These are phyloP conservation scores for Prunella vulgaris DNA, from an alignment of 257 asterid genomes.

Conservation along the genomic window DNA sequence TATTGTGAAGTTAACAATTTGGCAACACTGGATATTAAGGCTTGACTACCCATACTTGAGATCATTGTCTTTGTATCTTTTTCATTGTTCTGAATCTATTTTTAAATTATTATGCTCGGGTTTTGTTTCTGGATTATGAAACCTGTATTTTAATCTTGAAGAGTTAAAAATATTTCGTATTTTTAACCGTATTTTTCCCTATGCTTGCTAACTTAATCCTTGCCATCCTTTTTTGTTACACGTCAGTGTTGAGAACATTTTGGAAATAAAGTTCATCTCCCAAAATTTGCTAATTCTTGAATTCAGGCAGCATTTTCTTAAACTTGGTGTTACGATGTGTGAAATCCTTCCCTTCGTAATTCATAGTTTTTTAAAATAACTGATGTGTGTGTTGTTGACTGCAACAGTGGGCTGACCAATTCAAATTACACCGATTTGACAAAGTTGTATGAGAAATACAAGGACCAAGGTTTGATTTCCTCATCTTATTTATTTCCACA, in stretches of 20 bases:
- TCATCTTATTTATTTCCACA: not conserved
- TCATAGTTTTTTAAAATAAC: not conserved
- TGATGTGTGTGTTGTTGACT: not conserved
- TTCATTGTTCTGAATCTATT: not conserved
- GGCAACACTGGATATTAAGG: not conserved
- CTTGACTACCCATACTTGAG: not conserved
- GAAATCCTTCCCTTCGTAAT: not conserved
- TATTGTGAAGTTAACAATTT: not conserved
- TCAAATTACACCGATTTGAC: constrained; percentile 77
- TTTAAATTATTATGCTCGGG: not conserved
- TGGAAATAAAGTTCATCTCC: not conserved
- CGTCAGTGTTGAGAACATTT: not conserved
- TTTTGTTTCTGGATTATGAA: not conserved
- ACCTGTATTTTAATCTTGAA: not conserved
- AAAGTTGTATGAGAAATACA: constrained; percentile 60
- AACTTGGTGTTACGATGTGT: not conserved
- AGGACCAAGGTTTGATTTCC: constrained; percentile 62
- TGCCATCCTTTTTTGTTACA: not conserved
- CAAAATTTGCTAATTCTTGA: not conserved
- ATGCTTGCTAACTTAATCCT: not conserved
- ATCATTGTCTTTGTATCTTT: not conserved
- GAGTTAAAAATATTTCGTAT: not conserved
- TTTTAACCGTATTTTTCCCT: not conserved
- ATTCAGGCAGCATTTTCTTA: not conserved
- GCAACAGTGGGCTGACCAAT: constrained; percentile 81